Evolutionary conservation across 176 grass and related monocot species (phyloP).

Genomic region (Elymus sibiricus): DNA sequence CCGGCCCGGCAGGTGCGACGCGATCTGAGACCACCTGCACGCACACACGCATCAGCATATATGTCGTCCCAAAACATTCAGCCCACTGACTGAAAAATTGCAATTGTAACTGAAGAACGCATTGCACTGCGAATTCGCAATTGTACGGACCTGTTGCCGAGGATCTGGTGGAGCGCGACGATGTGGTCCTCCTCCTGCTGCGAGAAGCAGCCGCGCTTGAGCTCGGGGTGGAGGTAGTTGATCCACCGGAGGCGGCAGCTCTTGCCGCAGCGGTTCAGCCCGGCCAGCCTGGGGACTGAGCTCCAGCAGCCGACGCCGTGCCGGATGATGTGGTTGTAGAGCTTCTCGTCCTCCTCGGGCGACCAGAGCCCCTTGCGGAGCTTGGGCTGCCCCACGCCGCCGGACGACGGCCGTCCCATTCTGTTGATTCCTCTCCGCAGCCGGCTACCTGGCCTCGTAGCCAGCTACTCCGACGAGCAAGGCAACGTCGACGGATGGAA

Average conservation of each 20-base stretch:
- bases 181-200: conserved; percentile 11
- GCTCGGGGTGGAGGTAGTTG: conserved; percentile 10
- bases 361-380: conserved; percentile 87
- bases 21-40: too few species aligned
- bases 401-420: conserved; percentile 60
- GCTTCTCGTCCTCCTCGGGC: conserved; percentile 87
- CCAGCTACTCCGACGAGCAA: not conserved
- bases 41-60: too few species aligned
- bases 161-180: not conserved
- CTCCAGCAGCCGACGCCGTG: conserved; percentile 87
- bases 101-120: too few species aligned
- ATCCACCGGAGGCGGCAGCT: conserved; percentile 16
- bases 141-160: not conserved
- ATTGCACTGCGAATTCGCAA: too few species aligned
- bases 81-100: too few species aligned
- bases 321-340: conserved; percentile 91
- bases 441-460: not conserved
- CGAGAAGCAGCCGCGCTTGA: not conserved
- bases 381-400: conserved; percentile 54
- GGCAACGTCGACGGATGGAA: not conserved
- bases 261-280: conserved; percentile 9
- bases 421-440: too few species aligned
- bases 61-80: conserved; percentile 2
- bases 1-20: too few species aligned
- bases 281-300: conserved; percentile 74